phyloP scores from a whole-genome alignment of 352 stramenopile species.

The Lagenidium giganteum region DNA sequence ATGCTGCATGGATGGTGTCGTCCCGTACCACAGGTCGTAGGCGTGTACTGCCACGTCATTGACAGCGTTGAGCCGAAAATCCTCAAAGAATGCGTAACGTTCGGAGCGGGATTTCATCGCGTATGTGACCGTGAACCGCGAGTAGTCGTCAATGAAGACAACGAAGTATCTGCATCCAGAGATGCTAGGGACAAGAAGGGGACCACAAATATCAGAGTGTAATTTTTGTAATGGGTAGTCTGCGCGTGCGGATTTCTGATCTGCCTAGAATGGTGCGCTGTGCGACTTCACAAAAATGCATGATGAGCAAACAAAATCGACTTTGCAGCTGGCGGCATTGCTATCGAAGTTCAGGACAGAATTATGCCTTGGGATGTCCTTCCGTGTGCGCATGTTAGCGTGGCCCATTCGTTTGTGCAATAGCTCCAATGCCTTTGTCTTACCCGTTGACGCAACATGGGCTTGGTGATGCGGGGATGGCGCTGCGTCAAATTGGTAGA shows the following conservation, averaged over 20 bases:
- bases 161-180: constrained; percentile 8
- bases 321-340: background rate
- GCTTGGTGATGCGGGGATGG: background rate
- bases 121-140: constrained; percentile 6
- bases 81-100: constrained; percentile 5
- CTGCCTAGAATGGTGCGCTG: constrained; percentile 12
- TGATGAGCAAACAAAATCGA: constrained; percentile 9
- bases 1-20: constrained; percentile 4
- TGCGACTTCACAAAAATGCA: constrained; percentile 21
- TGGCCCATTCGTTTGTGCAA: too few species aligned
- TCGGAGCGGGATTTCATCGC: background rate
- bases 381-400: background rate
- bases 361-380: constrained; percentile 4
- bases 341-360: background rate
- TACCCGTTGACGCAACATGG: background rate
- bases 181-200: constrained; percentile 1
- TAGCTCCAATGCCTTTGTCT: background rate
- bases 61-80: constrained; percentile 4
- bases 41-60: constrained; percentile 9
- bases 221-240: constrained; percentile 10
- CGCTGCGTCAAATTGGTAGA: constrained; percentile 1
- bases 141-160: constrained; percentile 8
- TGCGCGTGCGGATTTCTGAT: constrained; percentile 13
- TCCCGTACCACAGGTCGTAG: constrained; percentile 3
- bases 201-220: constrained; percentile 5